Conservation (phyloP, 139 green algal species). For the Chlorella ohadii region DNA sequence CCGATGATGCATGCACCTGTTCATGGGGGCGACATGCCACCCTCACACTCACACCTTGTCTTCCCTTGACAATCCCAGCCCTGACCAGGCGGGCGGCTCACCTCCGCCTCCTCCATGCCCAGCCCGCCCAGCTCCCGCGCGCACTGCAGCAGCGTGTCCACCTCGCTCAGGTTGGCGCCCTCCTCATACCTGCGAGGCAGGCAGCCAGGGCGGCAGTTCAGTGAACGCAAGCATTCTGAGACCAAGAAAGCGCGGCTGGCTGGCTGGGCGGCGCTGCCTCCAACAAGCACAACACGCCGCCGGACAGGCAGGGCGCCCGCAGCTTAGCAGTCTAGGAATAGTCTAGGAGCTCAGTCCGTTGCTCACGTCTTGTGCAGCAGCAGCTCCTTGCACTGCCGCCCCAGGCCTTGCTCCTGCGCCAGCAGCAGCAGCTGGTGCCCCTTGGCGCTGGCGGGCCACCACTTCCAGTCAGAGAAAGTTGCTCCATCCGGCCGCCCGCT, state of each 20-base stretch:
- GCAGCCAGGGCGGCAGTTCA: not conserved
- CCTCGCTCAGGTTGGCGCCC: slow-evolving; percentile 9
- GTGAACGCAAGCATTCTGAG: not conserved
- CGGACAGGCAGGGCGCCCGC: too few species aligned
- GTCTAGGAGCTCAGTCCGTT: too few species aligned
- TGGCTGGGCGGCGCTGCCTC: too few species aligned
- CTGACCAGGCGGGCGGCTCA: too few species aligned
- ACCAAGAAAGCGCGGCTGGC: too few species aligned
- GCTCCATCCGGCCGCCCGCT: slow-evolving; percentile 9
- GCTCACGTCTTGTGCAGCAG: slow-evolving; percentile 18
- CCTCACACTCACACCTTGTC: too few species aligned
- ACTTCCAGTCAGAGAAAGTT: not conserved
- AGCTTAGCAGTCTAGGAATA: too few species aligned
- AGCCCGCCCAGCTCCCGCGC: not conserved
- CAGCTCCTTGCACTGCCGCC: slow-evolving; percentile 14
- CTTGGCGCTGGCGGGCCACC: slow-evolving; percentile 11
- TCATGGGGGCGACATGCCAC: too few species aligned
- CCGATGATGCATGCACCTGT: too few species aligned
- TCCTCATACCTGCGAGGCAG: not conserved
- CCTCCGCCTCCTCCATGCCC: not conserved
- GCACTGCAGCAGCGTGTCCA: slow-evolving; percentile 8
- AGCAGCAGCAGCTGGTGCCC: slow-evolving; percentile 27
- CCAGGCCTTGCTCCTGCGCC: slow-evolving; percentile 12
- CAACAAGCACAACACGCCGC: too few species aligned
- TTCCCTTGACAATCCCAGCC: too few species aligned